Base-by-base conservation (phyloP, 345 rosid species). In the Tarenaya hassleriana region DNA sequence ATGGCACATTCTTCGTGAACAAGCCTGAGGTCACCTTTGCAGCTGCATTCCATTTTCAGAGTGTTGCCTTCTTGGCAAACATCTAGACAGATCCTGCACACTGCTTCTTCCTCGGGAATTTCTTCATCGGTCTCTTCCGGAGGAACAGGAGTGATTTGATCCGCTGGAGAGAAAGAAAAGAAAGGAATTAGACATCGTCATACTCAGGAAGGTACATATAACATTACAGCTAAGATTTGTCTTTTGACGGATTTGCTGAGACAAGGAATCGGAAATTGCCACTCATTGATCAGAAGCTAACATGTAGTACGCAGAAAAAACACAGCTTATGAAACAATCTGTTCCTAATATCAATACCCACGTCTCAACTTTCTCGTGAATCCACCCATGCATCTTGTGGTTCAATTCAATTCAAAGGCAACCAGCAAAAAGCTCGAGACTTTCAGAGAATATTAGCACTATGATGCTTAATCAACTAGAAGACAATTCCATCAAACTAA, bases 31-130 rank as follows among this genome's bases (percentile, higher is more conserved):
- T 64, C 95, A 15, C 98, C 98, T 73, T 82, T 91, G 80, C 98
- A 91, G 52, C 92, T 77, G 77, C 98, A 91, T 68, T 87, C 98
- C 98, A 82, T 82, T 78, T 91, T 91, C 56, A 91, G 80, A 4
- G 92, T 91, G 71, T 84, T 91, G 40, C 75, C 84, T 73, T 87
- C 98, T 50, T 84, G 75, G 34, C 96, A 91, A 41, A 41, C 78
- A 47, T 87, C 98, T 14, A 80, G 71, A 70, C 96, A 91, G 51
- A 91, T 91, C 76, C 96, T 75, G 72, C 98, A 87, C 37, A 80
- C 80, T 2, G 98, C 98, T 66, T 91, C 96, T 71, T 91, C 98
- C 77, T 91, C 98, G 10, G 92, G 89, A 50, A 91, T 91, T 69
- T 91, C 95, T 77, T 87, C 96, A 63, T 84, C 96, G 13, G 76